phyloP scores from a whole-genome alignment of 495 filamentous ascomycete genomes.

The Aspergillus panamensis region DNA sequence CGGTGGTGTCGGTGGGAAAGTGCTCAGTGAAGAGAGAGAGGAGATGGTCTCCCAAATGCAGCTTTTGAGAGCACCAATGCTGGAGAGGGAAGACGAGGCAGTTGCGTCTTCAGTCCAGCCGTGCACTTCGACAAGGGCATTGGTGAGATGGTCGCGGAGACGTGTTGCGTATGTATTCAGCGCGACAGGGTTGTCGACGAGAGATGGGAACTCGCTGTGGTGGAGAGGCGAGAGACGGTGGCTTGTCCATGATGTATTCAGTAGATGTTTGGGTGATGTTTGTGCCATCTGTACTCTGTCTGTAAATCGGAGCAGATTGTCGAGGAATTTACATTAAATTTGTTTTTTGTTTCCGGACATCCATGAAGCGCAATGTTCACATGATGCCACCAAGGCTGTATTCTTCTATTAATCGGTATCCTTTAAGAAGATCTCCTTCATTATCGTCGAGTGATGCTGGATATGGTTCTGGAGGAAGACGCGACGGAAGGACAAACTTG shows the following conservation, averaged over 20 bases:
- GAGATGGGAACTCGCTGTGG: conserved; percentile 40
- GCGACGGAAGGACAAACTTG: conserved; percentile 7
- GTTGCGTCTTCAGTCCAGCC: conserved; percentile 22
- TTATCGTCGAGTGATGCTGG: no score
- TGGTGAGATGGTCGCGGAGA: conserved; percentile 52
- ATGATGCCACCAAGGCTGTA: not conserved
- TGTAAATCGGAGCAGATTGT: not conserved
- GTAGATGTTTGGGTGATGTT: conserved; percentile 35
- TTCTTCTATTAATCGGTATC: not conserved
- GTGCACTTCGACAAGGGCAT: conserved; percentile 45
- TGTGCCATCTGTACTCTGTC: conserved; percentile 24
- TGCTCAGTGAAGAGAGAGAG: conserved; percentile 12
- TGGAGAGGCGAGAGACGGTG: conserved; percentile 55
- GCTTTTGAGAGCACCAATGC: conserved; percentile 43
- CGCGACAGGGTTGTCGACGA: conserved; percentile 34
- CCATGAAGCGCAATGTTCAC: not conserved
- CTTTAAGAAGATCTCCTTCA: no score
- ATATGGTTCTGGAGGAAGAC: not conserved
- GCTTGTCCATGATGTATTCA: conserved; percentile 54
- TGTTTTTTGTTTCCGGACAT: not conserved
- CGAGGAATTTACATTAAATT: not conserved
- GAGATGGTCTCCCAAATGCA: conserved; percentile 48
- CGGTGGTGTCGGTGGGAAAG: not conserved
- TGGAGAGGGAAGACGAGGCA: conserved; percentile 34
- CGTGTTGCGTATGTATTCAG: conserved; percentile 47